Conservation (phyloP, 1,284 basidiomycete genomes). For the Uromyces viciae-fabae region DNA sequence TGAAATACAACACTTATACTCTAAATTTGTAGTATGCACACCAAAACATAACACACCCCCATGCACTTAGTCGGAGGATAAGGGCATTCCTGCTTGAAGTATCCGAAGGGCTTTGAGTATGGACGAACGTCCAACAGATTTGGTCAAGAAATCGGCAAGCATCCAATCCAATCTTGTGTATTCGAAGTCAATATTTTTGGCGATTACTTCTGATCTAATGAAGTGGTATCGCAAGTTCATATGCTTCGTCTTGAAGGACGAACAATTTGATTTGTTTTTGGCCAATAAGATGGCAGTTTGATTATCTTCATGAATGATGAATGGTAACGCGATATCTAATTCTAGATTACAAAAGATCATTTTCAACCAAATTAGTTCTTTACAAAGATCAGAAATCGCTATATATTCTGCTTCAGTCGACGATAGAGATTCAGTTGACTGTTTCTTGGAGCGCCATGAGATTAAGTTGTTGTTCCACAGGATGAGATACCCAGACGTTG, state of each 20-base stretch:
- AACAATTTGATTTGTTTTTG: not conserved
- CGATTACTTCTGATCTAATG: not conserved
- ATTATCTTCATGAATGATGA: not conserved
- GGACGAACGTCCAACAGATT: not conserved
- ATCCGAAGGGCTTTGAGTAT: not conserved
- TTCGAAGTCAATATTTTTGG: not conserved
- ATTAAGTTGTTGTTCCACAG: not conserved
- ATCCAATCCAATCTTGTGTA: not conserved
- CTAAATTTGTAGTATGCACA: not conserved
- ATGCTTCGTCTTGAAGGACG: not conserved
- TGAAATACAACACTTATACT: too few species aligned
- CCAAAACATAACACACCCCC: not conserved
- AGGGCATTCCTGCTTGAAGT: not conserved
- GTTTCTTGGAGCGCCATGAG: not conserved
- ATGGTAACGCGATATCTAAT: not conserved
- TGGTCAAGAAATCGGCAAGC: not conserved
- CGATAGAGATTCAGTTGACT: not conserved
- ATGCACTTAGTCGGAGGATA: not conserved
- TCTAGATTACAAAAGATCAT: not conserved
- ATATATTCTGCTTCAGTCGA: constrained; percentile 6
- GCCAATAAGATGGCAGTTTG: not conserved
- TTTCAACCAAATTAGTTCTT: constrained; percentile 2
- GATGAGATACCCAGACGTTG: not conserved
- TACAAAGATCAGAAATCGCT: not conserved
- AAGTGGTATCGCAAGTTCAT: not conserved